Evolutionary conservation across 306 rosid species (phyloP).

Genomic region (Oemleria cerasiformis): DNA sequence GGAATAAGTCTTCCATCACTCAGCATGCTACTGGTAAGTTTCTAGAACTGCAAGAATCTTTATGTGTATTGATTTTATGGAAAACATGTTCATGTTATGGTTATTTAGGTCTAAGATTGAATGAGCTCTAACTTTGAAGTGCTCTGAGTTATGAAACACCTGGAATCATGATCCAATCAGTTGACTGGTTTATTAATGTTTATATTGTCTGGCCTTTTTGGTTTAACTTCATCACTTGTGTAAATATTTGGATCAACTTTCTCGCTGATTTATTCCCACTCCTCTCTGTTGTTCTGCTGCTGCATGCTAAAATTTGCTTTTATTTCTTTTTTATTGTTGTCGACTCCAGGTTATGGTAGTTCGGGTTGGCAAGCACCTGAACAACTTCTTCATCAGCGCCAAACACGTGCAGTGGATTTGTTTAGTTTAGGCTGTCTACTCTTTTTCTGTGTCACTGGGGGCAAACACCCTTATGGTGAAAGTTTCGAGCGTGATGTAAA

Average conservation of each 20-base stretch:
- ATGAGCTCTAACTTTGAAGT: background rate
- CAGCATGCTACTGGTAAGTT: conserved; percentile 32
- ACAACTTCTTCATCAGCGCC: conserved; percentile 32
- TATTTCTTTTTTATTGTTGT: conserved; percentile 2
- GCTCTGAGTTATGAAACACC: conserved; percentile 4
- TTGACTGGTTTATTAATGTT: background rate
- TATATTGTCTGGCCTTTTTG: background rate
- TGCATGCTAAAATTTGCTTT: background rate
- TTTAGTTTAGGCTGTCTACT: conserved; percentile 39
- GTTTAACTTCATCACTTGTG: background rate
- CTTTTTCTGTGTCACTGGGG: conserved; percentile 37
- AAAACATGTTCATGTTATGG: background rate
- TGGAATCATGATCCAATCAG: conserved; percentile 1
- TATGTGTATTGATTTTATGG: background rate
- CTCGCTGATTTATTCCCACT: background rate
- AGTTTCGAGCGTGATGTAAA: conserved; percentile 32
- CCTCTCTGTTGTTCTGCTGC: background rate
- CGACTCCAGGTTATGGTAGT: conserved; percentile 32
- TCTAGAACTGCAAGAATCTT: background rate
- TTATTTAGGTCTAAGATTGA: background rate
- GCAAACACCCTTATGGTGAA: conserved; percentile 39
- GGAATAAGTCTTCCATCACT: conserved; percentile 30
- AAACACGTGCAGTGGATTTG: conserved; percentile 36
- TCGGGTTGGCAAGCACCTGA: conserved; percentile 47
- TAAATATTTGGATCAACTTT: background rate